Percentiles rank a stretch among this genome's conserved stretches.
Evolutionary conservation across 2,329 filamentous ascomycete species (phyloP).

Genomic region (Phyllosticta citriasiana): DNA sequence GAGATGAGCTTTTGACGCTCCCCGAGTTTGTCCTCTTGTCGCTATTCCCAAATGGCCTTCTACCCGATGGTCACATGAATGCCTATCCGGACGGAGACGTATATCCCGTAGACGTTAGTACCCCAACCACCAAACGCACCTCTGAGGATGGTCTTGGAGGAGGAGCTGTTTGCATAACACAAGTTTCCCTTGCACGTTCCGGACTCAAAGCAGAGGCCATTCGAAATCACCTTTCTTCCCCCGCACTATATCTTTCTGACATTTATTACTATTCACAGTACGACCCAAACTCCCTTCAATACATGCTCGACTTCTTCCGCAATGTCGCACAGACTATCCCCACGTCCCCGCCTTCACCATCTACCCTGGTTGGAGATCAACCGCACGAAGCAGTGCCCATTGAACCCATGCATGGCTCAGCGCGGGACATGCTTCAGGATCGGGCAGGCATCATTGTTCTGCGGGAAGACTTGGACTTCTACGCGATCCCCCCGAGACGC

Average conservation of each 20-base stretch:
- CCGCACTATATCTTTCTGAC: slow-evolving; percentile 46
- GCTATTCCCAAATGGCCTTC: slow-evolving; percentile 96
- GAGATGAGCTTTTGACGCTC: slow-evolving; percentile 88
- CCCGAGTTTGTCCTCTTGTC: slow-evolving; percentile 96
- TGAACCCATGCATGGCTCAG: slow-evolving; percentile 61
- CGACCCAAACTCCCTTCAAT: slow-evolving; percentile 89
- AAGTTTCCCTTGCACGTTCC: slow-evolving; percentile 17
- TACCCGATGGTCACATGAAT: slow-evolving; percentile 93
- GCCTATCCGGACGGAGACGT: slow-evolving; percentile 87
- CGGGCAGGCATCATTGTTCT: slow-evolving; percentile 94
- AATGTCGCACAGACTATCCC: slow-evolving; percentile 94
- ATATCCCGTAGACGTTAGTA: slow-evolving; percentile 90
- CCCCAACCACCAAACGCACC: neutral
- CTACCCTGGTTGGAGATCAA: slow-evolving; percentile 29
- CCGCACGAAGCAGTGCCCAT: slow-evolving; percentile 50
- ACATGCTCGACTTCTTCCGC: slow-evolving; percentile 99
- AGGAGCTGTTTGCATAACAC: slow-evolving; percentile 18
- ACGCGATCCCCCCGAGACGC: slow-evolving; percentile 77
- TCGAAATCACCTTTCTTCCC: slow-evolving; percentile 31
- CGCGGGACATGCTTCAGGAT: slow-evolving; percentile 71
- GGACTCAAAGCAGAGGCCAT: slow-evolving; percentile 25
- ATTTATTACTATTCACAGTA: slow-evolving; percentile 58
- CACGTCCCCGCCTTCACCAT: slow-evolving; percentile 55
- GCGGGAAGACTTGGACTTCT: slow-evolving; percentile 93
- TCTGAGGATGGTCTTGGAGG: slow-evolving; percentile 12